Base-by-base conservation (phyloP, 768 basidiomycete species). In the Leccinellum albellum region DNA sequence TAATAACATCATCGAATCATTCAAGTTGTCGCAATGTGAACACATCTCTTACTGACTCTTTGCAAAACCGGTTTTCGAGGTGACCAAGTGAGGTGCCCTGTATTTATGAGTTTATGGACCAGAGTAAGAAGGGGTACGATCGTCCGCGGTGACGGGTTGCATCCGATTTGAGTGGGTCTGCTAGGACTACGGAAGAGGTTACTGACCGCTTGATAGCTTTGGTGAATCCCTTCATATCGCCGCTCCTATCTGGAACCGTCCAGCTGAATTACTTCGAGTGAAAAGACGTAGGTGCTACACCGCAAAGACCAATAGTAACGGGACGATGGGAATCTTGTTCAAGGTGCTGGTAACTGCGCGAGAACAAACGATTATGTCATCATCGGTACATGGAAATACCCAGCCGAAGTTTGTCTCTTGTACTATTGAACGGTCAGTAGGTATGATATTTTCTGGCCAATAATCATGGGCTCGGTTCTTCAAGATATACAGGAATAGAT, bases 21-120 rank as follows among this genome's bases (percentile, higher is more conserved):
- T 44, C 5, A 42, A 21, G 12, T 42, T 32, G 42, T 47, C 21
- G 40, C 23, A 33, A 45, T 12, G 20, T 15, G 20, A 45, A 29
- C 14, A n/a, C 15, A 61, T 48, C 20, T 55, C 17, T 44, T 3
- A 72, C 84, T 77, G 69, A 96, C 96, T 95, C 82, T 96, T 96
- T 33, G 94, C 74, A 84, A 94, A 88, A 29, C 97, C 97, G 65
- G 89, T 87, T 78, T 86, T 91, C 66, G 82, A 82, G 56, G 89
- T 91, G 70, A 99, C 78, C 67, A 91, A 75, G 75, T 94, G 93
- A 67, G 97, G 97, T 54, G 95, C 94, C 67, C 95, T 93, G 59
- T 24, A 4, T 23, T 7, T 21, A 31, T 60, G 15, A 69, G 57
- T 46, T 31, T 46, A 28, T 57, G 61, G 50, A 59, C 28, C 24